Conservation (phyloP, 257 asterid species). For the Voacanga thouarsii region DNA sequence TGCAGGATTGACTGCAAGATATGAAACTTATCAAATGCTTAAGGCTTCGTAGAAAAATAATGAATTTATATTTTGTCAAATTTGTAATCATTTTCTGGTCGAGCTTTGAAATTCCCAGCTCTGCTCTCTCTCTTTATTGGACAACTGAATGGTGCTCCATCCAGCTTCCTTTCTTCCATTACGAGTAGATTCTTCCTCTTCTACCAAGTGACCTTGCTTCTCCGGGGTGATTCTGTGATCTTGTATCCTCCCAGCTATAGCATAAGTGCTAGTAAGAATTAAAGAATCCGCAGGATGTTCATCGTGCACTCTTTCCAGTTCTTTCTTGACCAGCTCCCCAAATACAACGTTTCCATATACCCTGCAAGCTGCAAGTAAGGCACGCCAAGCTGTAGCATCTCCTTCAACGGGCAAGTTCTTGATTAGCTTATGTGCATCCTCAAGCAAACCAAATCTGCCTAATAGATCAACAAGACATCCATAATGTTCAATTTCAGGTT, state of each 20-base stretch:
- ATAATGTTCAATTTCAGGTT: constrained; percentile 57
- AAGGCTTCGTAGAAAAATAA: not conserved
- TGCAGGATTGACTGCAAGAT: not conserved
- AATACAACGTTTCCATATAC: constrained; percentile 48
- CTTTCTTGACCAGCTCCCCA: constrained; percentile 44
- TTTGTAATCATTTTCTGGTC: not conserved
- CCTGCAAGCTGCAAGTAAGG: constrained; percentile 62
- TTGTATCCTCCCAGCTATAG: constrained; percentile 42
- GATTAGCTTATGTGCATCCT: constrained; percentile 49
- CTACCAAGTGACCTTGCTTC: constrained; percentile 17
- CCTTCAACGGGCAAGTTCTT: constrained; percentile 42
- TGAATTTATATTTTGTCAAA: too few species aligned
- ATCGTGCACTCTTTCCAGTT: constrained; percentile 32
- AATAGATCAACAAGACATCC: constrained; percentile 60
- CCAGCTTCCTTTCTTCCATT: constrained; percentile 48
- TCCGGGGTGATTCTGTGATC: constrained; percentile 17
- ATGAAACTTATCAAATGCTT: not conserved
- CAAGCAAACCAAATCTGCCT: constrained; percentile 61
- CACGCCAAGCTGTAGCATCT: constrained; percentile 63
- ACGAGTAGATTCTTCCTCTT: constrained; percentile 21
- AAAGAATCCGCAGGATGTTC: constrained; percentile 52
- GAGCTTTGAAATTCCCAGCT: not conserved
- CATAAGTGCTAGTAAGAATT: constrained; percentile 39
- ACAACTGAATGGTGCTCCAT: constrained; percentile 34
- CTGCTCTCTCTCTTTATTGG: not conserved